Evolutionary conservation across 2,329 filamentous ascomycete genomes (phyloP).

Genomic region (Ciborinia camelliae): DNA sequence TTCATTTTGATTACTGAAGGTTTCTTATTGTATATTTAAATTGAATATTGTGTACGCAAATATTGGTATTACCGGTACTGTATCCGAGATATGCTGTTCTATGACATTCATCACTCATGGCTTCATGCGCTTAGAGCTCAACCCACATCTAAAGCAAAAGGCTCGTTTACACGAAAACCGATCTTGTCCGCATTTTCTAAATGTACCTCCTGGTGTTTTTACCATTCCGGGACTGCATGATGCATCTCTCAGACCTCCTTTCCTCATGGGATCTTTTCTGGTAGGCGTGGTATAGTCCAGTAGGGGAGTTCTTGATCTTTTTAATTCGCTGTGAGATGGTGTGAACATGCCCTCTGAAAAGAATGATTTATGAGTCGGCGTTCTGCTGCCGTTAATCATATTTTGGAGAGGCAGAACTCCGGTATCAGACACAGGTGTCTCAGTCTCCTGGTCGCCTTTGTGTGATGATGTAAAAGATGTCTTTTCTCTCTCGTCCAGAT

Average conservation of each 20-base stretch:
- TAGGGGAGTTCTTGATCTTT: slow-evolving; percentile 26
- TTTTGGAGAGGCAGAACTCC: not conserved
- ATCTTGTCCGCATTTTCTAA: slow-evolving; percentile 52
- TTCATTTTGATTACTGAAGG: not conserved
- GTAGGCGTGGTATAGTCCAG: slow-evolving; percentile 29
- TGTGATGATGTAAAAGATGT: not conserved
- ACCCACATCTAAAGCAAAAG: slow-evolving; percentile 56
- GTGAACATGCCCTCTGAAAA: slow-evolving; percentile 1
- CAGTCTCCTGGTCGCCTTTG: not conserved
- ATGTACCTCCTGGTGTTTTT: slow-evolving; percentile 50
- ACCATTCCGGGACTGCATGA: slow-evolving; percentile 23
- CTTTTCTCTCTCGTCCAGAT: slow-evolving; percentile 14
- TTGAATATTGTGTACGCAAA: not conserved
- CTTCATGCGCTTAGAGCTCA: not conserved
- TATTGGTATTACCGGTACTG: not conserved
- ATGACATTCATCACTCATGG: not conserved
- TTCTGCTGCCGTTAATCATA: not conserved
- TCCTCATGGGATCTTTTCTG: slow-evolving; percentile 16
- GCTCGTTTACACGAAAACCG: slow-evolving; percentile 55
- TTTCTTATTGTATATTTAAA: not conserved
- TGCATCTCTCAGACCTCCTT: slow-evolving; percentile 17
- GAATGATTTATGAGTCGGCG: not conserved
- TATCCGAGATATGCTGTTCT: not conserved
- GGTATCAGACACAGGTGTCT: not conserved
- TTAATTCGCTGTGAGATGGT: slow-evolving; percentile 2